Base-by-base conservation (phyloP, 768 basidiomycete genomes). In the Rhizopogon sp. region DNA sequence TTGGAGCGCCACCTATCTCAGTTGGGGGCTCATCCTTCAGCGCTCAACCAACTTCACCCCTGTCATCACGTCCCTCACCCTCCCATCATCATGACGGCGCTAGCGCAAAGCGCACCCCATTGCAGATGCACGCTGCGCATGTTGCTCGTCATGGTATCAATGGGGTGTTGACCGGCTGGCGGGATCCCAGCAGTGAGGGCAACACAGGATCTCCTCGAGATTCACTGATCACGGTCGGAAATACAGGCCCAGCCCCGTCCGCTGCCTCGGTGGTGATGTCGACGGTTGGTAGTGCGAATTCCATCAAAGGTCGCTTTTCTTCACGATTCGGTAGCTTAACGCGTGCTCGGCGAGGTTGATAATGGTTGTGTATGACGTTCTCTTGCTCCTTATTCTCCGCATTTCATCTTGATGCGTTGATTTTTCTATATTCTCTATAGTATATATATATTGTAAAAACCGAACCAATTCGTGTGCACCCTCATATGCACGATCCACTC, bases 101-200 rank as follows among this genome's bases (percentile, higher is more conserved):
- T 5, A 62, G 74, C 28, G 60, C 69, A 52, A 84, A 84, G 59
- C 84, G 84, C 61, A 91, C 91, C 0, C 87, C 87, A 2, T 73
- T 93, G 17, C 90, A 92, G 60, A 78, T 87, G 16, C 87, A 91
- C 58, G 77, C 93, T 0, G 91, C 90, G 5, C 85, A 92, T 59
- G 76, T 93, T 6, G 83, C 90, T 16, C 79, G 88, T 28, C 88
- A 93, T 63, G 91, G 91, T 9, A 87, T 93, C 69, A 86, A 83
- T 43, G 90, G 87, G 1, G 85, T 93, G 5, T 80, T 90, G 28
- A 89, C 87, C 1, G 87, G 87, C 6, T 89, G 88, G 39, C 83
- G 82, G 3, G 89, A 90, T 43, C 72, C 59, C 28, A 55, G 70
- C 39, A 75, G 72, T 61, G 78, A 78, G 46, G 53, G 64, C 1